Conservation (phyloP, 495 filamentous ascomycete genomes). For the Astrothelium subdiscretum region DNA sequence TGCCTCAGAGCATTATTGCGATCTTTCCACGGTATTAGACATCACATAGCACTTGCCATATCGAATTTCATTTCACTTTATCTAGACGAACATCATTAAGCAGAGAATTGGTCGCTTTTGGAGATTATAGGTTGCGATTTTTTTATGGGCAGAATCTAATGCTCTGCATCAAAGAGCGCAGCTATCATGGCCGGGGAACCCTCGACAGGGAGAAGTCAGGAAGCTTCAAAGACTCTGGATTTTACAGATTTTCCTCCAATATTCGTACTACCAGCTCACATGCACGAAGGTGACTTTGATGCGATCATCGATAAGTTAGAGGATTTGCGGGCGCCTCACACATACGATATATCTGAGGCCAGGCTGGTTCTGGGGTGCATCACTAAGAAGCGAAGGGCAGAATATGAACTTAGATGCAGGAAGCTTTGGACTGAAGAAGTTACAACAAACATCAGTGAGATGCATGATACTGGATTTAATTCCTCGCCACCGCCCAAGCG, state of each 20-base stretch:
- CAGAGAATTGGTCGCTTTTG: too few relatives aligned
- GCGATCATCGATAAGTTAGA: conserved; percentile 51
- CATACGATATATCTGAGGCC: conserved; percentile 62
- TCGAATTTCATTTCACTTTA: too few relatives aligned
- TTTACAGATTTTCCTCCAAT: conserved; percentile 50
- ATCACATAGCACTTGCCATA: too few relatives aligned
- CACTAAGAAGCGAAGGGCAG: conserved; percentile 53
- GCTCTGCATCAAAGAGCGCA: background rate
- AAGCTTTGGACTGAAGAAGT: conserved; percentile 50
- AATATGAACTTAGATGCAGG: conserved; percentile 61
- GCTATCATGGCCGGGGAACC: background rate
- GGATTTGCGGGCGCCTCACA: conserved; percentile 43
- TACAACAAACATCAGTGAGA: conserved; percentile 1
- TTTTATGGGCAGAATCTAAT: too few relatives aligned
- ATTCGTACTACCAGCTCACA: conserved; percentile 61
- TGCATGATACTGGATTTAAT: conserved; percentile 5
- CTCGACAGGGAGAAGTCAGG: background rate
- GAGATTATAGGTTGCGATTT: too few relatives aligned
- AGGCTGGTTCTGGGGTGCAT: conserved; percentile 63
- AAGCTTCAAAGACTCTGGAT: conserved; percentile 6
- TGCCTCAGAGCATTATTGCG: too few relatives aligned
- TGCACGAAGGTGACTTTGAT: conserved; percentile 49
- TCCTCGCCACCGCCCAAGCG: conserved; percentile 11
- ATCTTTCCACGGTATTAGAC: too few relatives aligned
- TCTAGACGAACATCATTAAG: too few relatives aligned